These are phyloP conservation scores for Malassezia obtusa DNA, from an alignment of 1,284 basidiomycete genomes.

Conservation along the genomic window DNA sequence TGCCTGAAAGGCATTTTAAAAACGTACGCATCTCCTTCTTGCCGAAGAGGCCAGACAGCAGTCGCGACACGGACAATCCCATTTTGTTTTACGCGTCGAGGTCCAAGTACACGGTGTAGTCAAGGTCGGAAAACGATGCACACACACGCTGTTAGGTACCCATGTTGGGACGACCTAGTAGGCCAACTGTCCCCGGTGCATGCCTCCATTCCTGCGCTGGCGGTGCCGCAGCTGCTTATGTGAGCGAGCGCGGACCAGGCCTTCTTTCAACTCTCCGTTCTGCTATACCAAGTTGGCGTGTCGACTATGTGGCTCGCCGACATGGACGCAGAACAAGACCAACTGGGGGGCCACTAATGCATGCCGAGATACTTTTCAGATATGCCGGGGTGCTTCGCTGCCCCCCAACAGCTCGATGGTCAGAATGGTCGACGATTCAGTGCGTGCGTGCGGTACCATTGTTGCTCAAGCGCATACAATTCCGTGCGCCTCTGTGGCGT, in stretches of 20 bases:
- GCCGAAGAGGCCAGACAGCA: constrained; percentile 48
- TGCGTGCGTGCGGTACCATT: constrained; percentile 5
- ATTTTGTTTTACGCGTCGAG: constrained; percentile 20
- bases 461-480: constrained; percentile 1
- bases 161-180: constrained; percentile 6
- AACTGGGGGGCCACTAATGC: constrained; percentile 17
- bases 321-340: constrained; percentile 17
- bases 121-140: constrained; percentile 12
- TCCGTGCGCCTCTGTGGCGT: neutral
- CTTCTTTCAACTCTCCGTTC: constrained; percentile 3
- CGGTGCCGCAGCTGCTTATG: constrained; percentile 19
- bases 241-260: neutral
- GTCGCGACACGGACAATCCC: constrained; percentile 46
- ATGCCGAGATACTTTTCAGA: constrained; percentile 4
- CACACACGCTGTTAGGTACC: neutral
- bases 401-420: constrained; percentile 8
- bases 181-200: neutral
- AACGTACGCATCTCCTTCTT: constrained; percentile 47
- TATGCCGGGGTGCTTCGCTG: constrained; percentile 18
- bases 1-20: neutral
- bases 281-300: constrained; percentile 18
- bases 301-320: constrained; percentile 11
- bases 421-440: neutral
- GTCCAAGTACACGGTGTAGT: constrained; percentile 5
- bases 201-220: constrained; percentile 6